These are phyloP conservation scores for Lasiodiplodia sp. DNA, from an alignment of 2,329 filamentous ascomycete genomes.

Conservation along the genomic window DNA sequence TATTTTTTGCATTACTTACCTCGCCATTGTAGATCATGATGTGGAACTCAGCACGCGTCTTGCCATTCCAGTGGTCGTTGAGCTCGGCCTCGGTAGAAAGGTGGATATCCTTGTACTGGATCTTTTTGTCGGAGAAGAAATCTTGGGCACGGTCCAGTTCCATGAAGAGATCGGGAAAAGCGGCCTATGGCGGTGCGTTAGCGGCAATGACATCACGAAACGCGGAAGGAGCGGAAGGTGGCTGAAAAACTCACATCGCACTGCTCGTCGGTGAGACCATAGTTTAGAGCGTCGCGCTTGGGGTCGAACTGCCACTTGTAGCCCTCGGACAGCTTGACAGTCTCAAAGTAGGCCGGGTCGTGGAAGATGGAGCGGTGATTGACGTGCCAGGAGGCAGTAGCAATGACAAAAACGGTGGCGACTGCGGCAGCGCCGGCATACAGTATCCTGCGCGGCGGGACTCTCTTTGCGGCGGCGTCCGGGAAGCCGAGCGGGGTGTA, in stretches of 20 bases:
- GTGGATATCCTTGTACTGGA: constrained; percentile 20
- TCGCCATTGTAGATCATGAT: constrained; percentile 27
- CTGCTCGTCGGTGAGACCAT: constrained; percentile 25
- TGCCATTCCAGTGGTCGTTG: constrained; percentile 9
- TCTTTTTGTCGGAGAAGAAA: constrained; percentile 11
- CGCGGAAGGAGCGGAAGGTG: not conserved
- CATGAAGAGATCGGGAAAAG: constrained; percentile 23
- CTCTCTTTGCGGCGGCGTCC: not conserved
- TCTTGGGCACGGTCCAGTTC: constrained; percentile 24
- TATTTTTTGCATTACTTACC: not conserved
- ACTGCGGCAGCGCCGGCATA: constrained; percentile 7
- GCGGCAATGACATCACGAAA: not conserved
- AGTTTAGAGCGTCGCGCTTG: constrained; percentile 17
- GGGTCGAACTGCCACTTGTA: constrained; percentile 27
- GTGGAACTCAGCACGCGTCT: constrained; percentile 18
- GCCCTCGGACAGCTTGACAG: constrained; percentile 6
- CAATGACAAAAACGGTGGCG: not conserved
- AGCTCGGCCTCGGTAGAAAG: constrained; percentile 12
- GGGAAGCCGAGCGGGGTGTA: constrained; percentile 25
- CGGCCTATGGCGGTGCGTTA: not conserved
- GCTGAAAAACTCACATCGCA: constrained; percentile 20
- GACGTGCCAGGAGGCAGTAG: not conserved
- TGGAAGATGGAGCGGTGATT: constrained; percentile 2
- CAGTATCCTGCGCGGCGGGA: constrained; percentile 17
- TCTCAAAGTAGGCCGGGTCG: constrained; percentile 4